Evolutionary conservation across 1,139 yeast species (phyloP).

Genomic region (Nakaseomyces sp.): DNA sequence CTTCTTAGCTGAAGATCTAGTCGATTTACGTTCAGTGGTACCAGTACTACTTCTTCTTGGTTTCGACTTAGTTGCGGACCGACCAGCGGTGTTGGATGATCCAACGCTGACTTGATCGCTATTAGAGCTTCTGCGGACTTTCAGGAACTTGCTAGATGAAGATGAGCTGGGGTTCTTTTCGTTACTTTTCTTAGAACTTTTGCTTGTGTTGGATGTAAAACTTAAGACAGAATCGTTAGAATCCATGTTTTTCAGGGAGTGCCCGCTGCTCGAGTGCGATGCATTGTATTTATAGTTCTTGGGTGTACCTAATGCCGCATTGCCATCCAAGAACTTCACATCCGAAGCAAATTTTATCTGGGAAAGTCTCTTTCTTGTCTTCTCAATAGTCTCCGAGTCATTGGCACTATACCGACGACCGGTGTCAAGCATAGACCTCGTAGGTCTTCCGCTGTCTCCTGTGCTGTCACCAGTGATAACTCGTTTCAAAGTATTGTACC

Average conservation of each 20-base stretch:
- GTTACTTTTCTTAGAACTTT: not conserved
- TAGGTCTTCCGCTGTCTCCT: not conserved
- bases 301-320: conserved; percentile 9
- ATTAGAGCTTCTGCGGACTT: not conserved
- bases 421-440: conserved; percentile 8
- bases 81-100: not conserved
- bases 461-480: conserved; percentile 22
- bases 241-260: not conserved
- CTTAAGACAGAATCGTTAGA: conserved; percentile 3
- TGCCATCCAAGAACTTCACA: conserved; percentile 10
- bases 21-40: too few species aligned
- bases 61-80: not conserved
- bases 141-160: not conserved
- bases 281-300: not conserved
- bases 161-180: not conserved
- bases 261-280: not conserved
- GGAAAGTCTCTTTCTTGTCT: not conserved
- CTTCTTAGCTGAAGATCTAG: conserved; percentile 2
- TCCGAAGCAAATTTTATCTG: conserved; percentile 11
- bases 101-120: not conserved
- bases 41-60: not conserved
- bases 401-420: not conserved
- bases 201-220: not conserved
- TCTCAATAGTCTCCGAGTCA: not conserved
- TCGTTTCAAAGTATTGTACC: conserved; percentile 18